Evolutionary conservation across 148 eudicot genomes (phyloP).

Genomic region (Rhododendron ovatum): DNA sequence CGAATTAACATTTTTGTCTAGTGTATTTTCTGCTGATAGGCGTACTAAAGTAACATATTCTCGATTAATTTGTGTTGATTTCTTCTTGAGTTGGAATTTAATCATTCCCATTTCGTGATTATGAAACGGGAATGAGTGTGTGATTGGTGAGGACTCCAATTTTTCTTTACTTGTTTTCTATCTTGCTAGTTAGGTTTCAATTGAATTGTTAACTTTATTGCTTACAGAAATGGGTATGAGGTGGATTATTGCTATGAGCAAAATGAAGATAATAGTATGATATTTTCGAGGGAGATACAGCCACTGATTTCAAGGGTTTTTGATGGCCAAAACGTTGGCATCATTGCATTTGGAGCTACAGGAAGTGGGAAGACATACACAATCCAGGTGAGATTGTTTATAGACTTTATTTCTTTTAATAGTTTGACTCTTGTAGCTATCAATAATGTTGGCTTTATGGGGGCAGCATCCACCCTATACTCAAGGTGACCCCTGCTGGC

Average conservation of each 20-base stretch:
- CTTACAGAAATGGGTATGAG: conserved; percentile 47
- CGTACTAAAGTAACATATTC: neutral
- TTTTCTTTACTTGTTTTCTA: neutral
- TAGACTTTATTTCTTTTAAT: neutral
- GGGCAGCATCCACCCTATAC: neutral
- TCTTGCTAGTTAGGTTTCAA: neutral
- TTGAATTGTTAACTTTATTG: neutral
- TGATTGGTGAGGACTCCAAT: neutral
- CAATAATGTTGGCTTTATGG: neutral
- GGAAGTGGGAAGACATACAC: conserved; percentile 85
- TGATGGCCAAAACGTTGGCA: conserved; percentile 50
- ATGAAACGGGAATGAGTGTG: neutral
- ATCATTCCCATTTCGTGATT: neutral
- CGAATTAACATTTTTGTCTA: neutral
- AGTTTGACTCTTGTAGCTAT: neutral
- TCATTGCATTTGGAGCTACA: conserved; percentile 79
- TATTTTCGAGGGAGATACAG: conserved; percentile 55
- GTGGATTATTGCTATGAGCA: conserved; percentile 73
- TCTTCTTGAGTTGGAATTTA: neutral
- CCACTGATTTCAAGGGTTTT: conserved; percentile 53
- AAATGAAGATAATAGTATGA: conserved; percentile 32
- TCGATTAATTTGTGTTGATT: neutral
- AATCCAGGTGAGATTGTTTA: conserved; percentile 45
- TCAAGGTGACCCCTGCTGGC: neutral
- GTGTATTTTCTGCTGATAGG: neutral